Conservation (phyloP, 768 basidiomycete genomes). For the Boletus sp. region DNA sequence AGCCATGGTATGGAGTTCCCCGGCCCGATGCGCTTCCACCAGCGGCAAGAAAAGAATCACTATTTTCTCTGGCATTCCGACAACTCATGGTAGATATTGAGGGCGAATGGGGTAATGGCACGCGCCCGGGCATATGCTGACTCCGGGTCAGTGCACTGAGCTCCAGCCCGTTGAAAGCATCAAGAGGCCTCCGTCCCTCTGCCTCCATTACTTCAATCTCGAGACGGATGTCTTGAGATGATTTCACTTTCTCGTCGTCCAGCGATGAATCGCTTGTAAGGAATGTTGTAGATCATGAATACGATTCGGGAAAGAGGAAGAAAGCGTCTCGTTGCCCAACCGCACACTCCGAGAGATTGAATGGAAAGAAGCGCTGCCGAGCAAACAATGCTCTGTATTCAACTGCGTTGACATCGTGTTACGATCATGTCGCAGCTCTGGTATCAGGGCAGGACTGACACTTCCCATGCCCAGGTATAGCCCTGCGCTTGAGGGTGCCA, state of each 20-base stretch:
- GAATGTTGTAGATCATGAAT: slow-evolving; percentile 39
- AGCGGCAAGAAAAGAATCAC: slow-evolving; percentile 25
- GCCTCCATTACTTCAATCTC: slow-evolving; percentile 71
- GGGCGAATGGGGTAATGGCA: slow-evolving; percentile 28
- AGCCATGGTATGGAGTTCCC: too few relatives aligned
- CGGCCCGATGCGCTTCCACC: slow-evolving; percentile 28
- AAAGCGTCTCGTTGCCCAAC: slow-evolving; percentile 45
- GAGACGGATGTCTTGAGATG: slow-evolving; percentile 58
- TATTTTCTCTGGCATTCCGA: slow-evolving; percentile 25
- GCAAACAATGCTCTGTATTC: slow-evolving; percentile 25
- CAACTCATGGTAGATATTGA: slow-evolving; percentile 28
- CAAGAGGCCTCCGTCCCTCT: slow-evolving; percentile 67
- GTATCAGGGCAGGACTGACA: slow-evolving; percentile 4
- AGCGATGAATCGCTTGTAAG: slow-evolving; percentile 35
- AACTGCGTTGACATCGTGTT: slow-evolving; percentile 47
- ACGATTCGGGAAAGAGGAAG: slow-evolving; percentile 49
- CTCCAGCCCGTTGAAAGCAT: slow-evolving; percentile 80
- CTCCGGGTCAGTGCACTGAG: slow-evolving; percentile 57
- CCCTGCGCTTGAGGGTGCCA: slow-evolving; percentile 39
- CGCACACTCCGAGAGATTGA: slow-evolving; percentile 46
- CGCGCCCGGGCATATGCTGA: slow-evolving; percentile 24
- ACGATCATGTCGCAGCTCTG: slow-evolving; percentile 41
- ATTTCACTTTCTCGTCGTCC: slow-evolving; percentile 56
- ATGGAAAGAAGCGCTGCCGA: slow-evolving; percentile 33
- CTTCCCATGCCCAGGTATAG: slow-evolving; percentile 42